phyloP scores from a whole-genome alignment of 129 eudicot genomes.

The Cynara cardunculus region DNA sequence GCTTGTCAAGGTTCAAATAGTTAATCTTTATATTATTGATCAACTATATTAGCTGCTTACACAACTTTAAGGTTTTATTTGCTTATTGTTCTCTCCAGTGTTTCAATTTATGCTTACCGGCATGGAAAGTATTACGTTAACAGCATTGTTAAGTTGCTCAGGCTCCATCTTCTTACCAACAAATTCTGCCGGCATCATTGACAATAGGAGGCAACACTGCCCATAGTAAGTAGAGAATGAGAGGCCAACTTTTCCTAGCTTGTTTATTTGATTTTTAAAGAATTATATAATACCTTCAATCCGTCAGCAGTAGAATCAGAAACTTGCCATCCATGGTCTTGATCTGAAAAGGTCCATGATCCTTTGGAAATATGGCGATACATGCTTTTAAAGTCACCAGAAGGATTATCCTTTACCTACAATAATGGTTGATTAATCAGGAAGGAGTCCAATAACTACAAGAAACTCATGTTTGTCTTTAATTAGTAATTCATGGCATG shows the following conservation, averaged over 20 bases:
- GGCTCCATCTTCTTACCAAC: conserved; percentile 42
- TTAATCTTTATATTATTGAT: neutral
- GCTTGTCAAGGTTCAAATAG: neutral
- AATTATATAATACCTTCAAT: neutral
- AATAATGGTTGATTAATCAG: neutral
- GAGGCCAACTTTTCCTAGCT: neutral
- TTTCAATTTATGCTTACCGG: conserved; percentile 34
- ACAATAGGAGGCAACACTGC: conserved; percentile 56
- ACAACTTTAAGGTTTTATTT: too few species aligned
- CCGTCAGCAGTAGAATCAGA: neutral
- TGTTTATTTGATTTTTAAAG: neutral
- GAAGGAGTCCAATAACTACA: neutral
- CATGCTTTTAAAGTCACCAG: neutral
- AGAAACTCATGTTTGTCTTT: neutral
- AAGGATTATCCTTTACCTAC: neutral
- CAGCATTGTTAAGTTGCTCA: conserved; percentile 39
- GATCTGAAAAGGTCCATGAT: neutral
- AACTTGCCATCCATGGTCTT: neutral
- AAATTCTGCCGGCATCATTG: conserved; percentile 28
- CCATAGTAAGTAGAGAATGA: neutral
- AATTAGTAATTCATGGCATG: neutral
- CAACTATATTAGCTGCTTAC: neutral
- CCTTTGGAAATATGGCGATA: neutral
- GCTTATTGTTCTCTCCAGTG: neutral
- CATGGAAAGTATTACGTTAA: conserved; percentile 48